Percentiles rank a stretch among this genome's conserved stretches.
These are phyloP conservation scores for Cymbopogon flexuosus DNA, from an alignment of 202 grass and related monocot species.

Conservation along the genomic window DNA sequence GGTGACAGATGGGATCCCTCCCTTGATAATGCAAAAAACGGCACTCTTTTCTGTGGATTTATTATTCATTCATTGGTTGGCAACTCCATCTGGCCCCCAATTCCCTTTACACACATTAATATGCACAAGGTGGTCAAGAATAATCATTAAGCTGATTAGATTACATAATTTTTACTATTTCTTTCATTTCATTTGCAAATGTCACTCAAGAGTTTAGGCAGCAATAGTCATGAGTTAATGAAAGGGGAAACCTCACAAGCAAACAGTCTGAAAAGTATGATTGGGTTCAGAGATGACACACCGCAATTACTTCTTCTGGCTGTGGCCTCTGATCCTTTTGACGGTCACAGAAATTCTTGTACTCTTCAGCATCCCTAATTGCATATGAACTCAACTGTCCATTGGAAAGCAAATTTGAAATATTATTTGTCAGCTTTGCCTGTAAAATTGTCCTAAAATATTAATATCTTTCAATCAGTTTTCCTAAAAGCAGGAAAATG, in stretches of 20 bases:
- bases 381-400: conserved; percentile 92
- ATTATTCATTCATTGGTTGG: background rate
- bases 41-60: background rate
- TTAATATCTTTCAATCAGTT: background rate
- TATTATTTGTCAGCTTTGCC: background rate
- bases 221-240: background rate
- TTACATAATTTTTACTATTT: background rate
- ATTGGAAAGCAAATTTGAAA: conserved; percentile 18
- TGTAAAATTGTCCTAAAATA: background rate
- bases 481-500: background rate
- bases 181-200: background rate
- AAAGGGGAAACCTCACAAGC: background rate
- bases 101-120: background rate
- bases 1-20: background rate
- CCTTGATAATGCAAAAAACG: background rate
- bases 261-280: conserved; percentile 7
- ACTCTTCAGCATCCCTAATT: conserved; percentile 91
- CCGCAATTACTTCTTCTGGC: conserved; percentile 91
- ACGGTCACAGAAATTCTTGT: conserved; percentile 91
- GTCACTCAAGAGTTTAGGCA: background rate
- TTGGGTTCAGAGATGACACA: conserved; percentile 36
- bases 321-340: conserved; percentile 75
- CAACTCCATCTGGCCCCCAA: background rate
- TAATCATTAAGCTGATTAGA: background rate
- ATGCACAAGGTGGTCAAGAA: background rate